A percentile compares a stretch with the other conserved stretches of the same genome.
These are phyloP conservation scores for Solanum ahanhuiri DNA, from an alignment of 257 asterid species.

Conservation along the genomic window DNA sequence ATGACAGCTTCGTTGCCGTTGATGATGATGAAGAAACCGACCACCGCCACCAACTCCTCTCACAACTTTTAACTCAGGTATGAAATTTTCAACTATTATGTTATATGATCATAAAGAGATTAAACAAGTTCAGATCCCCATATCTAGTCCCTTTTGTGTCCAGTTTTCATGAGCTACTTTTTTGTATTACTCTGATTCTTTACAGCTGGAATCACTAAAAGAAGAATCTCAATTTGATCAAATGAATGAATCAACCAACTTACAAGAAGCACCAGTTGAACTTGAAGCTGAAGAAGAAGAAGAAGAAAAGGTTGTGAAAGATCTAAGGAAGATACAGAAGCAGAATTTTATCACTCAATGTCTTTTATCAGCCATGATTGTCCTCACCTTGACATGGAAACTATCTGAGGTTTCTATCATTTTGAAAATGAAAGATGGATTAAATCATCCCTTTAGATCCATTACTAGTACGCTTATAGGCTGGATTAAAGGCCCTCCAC, in stretches of 20 bases:
- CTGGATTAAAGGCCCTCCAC: conserved; percentile 4
- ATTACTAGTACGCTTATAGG: conserved; percentile 21
- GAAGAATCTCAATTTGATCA: conserved; percentile 10
- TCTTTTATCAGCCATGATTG: conserved; percentile 53
- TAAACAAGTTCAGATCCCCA: neutral
- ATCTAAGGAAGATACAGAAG: conserved; percentile 41
- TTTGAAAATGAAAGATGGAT: conserved; percentile 37
- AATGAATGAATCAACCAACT: neutral
- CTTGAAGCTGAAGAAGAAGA: neutral
- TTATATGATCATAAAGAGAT: neutral
- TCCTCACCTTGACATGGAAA: conserved; percentile 70
- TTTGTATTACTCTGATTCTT: neutral
- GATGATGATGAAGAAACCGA: neutral
- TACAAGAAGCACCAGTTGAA: neutral
- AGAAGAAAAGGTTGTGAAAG: conserved; percentile 33
- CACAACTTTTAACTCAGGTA: conserved; percentile 35
- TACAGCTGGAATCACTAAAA: conserved; percentile 35
- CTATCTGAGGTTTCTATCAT: conserved; percentile 65
- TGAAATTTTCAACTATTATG: neutral
- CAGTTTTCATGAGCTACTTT: neutral
- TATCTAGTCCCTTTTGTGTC: neutral
- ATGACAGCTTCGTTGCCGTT: conserved; percentile 3
- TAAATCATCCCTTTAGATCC: conserved; percentile 48
- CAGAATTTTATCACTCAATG: conserved; percentile 69
- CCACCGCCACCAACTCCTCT: conserved; percentile 16